These are phyloP conservation scores for Glaciozyma antarctica DNA, from an alignment of 768 basidiomycete genomes.

Conservation along the genomic window DNA sequence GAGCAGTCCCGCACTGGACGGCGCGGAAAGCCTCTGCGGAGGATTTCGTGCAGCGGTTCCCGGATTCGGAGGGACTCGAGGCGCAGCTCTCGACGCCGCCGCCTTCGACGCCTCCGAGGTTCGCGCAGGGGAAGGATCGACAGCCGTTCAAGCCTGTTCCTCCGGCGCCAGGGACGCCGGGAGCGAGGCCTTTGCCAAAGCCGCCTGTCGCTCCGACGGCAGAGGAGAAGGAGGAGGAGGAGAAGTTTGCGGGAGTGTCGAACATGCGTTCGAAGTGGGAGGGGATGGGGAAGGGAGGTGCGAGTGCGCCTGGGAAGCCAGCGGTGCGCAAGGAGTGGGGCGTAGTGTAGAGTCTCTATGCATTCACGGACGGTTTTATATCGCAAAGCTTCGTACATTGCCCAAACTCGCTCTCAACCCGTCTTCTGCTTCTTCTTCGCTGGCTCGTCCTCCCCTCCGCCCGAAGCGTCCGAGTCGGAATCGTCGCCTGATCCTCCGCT, in stretches of 20 bases:
- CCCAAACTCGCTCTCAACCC: conserved; percentile 3
- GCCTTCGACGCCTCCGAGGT: background rate
- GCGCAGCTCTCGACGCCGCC: background rate
- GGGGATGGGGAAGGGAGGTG: conserved; percentile 12
- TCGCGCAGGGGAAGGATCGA: background rate
- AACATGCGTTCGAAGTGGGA: conserved; percentile 34
- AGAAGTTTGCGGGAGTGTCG: conserved; percentile 31
- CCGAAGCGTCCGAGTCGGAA: conserved; percentile 38
- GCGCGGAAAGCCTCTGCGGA: conserved; percentile 2
- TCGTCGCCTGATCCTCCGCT: conserved; percentile 34
- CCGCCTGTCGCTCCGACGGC: background rate
- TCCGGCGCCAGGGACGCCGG: background rate
- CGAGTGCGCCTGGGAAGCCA: background rate
- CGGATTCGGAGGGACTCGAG: background rate
- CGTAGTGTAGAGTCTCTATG: background rate
- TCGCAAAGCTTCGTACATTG: too few species aligned
- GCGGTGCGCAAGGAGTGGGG: conserved; percentile 16
- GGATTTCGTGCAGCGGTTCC: background rate
- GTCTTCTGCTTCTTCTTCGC: conserved; percentile 61
- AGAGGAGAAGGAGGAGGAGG: conserved; percentile 17
- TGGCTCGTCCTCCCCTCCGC: conserved; percentile 20
- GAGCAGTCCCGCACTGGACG: background rate
- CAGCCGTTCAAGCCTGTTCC: conserved; percentile 27
- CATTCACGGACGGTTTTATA: too few species aligned
- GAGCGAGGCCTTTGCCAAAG: background rate